phyloP scores from a whole-genome alignment of 805 yeast species.

The Yamadazyma tumulicola region DNA sequence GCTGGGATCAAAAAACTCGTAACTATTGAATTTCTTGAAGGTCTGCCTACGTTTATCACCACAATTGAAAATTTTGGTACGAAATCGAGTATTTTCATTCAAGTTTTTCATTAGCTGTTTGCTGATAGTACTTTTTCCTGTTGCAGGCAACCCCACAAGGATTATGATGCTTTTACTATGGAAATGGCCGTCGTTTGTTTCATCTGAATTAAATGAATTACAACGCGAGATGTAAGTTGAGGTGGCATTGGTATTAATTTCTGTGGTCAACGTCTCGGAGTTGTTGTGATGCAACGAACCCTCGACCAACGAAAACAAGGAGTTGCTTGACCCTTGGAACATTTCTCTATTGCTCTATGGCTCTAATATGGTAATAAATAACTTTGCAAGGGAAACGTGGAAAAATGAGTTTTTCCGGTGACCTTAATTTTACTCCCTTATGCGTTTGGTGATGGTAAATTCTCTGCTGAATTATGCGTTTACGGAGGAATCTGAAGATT shows the following conservation, averaged over 20 bases:
- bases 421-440: background rate
- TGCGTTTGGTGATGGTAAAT: constrained; percentile 1
- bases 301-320: constrained; percentile 4
- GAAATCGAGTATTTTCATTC: constrained; percentile 21
- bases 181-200: background rate
- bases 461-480: too few species aligned
- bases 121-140: constrained; percentile 39
- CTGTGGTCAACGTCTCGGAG: background rate
- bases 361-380: too few species aligned
- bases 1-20: constrained; percentile 38
- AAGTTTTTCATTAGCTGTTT: constrained; percentile 29
- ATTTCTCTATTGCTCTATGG: constrained; percentile 1
- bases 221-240: constrained; percentile 3
- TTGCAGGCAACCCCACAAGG: constrained; percentile 41
- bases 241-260: constrained; percentile 4
- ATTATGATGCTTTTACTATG: constrained; percentile 14
- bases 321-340: constrained; percentile 4
- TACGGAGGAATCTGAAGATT: too few species aligned
- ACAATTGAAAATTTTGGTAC: constrained; percentile 42
- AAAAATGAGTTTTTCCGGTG: too few species aligned
- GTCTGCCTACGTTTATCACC: constrained; percentile 47
- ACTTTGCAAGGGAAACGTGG: too few species aligned
- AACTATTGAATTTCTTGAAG: constrained; percentile 22
- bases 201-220: constrained; percentile 5
- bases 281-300: background rate